phyloP scores from a whole-genome alignment of 2,329 filamentous ascomycete species.

The Pseudogymnoascus verrucosus region DNA sequence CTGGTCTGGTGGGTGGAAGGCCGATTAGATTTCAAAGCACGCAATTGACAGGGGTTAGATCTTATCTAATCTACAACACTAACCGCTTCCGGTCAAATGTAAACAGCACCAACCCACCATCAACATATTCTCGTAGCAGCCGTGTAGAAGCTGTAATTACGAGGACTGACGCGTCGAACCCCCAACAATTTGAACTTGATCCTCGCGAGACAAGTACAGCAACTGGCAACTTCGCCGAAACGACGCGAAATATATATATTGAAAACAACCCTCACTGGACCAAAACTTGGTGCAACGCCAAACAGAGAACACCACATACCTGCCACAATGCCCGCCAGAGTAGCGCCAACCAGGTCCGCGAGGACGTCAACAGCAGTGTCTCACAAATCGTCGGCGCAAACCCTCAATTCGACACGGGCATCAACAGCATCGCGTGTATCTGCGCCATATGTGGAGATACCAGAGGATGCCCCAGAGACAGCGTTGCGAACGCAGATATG shows the following conservation, averaged over 20 bases:
- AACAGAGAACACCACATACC: neutral
- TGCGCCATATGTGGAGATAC: slow-evolving; percentile 40
- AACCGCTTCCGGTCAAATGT: slow-evolving; percentile 6
- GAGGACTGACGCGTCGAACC: neutral
- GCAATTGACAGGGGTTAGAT: slow-evolving; percentile 2
- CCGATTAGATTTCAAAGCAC: slow-evolving; percentile 7
- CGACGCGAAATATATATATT: neutral
- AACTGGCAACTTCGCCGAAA: neutral
- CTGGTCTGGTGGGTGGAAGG: neutral
- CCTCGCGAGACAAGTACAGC: neutral
- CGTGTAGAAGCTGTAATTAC: slow-evolving; percentile 4
- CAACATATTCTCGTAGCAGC: slow-evolving; percentile 1
- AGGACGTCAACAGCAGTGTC: slow-evolving; percentile 30
- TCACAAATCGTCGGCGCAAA: slow-evolving; percentile 34
- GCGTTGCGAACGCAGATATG: slow-evolving; percentile 67
- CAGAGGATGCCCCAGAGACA: slow-evolving; percentile 63
- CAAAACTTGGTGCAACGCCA: neutral
- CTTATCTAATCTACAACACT: neutral
- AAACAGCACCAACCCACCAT: slow-evolving; percentile 8
- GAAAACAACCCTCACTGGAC: neutral
- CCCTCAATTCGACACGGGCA: slow-evolving; percentile 30
- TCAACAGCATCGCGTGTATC: slow-evolving; percentile 34
- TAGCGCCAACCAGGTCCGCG: slow-evolving; percentile 33
- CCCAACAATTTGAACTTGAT: neutral
- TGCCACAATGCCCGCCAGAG: slow-evolving; percentile 37